Conservation (phyloP, 2,329 filamentous ascomycete species). For the Myotisia sp. region DNA sequence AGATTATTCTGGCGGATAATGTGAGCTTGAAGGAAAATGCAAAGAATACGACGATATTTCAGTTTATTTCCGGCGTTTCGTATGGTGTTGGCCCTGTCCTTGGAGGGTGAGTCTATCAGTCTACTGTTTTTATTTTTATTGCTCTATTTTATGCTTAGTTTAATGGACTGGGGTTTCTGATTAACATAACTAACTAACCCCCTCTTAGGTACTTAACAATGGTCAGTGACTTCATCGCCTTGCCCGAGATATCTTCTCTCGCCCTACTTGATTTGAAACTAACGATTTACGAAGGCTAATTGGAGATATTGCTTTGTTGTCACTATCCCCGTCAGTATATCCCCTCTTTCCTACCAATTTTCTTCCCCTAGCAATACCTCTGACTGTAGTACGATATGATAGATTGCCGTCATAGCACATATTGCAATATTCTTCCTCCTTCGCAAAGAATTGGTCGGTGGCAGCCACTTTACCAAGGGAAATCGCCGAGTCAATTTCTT, state of each 20-base stretch:
- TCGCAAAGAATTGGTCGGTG: slow-evolving; percentile 43
- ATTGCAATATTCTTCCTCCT: slow-evolving; percentile 43
- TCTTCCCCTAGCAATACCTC: slow-evolving; percentile 19
- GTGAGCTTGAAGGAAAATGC: slow-evolving; percentile 49
- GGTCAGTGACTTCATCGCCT: slow-evolving; percentile 14
- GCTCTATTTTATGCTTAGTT: no score
- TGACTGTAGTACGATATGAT: slow-evolving; percentile 23
- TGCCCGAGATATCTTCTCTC: background rate
- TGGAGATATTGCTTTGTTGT: slow-evolving; percentile 58
- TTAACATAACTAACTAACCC: slow-evolving; percentile 2
- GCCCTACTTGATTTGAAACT: slow-evolving; percentile 17
- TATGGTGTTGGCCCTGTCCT: slow-evolving; percentile 49
- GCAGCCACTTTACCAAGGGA: slow-evolving; percentile 28
- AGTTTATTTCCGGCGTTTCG: slow-evolving; percentile 44
- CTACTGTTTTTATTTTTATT: background rate
- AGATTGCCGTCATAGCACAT: slow-evolving; percentile 38
- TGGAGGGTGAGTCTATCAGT: slow-evolving; percentile 31
- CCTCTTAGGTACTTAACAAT: slow-evolving; percentile 19
- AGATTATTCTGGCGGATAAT: slow-evolving; percentile 50
- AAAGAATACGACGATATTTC: slow-evolving; percentile 48
- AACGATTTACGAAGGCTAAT: slow-evolving; percentile 36
- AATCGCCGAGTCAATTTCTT: slow-evolving; percentile 26
- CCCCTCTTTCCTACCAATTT: no score
- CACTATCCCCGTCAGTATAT: slow-evolving; percentile 40
- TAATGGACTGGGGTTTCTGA: no score